Evolutionary conservation across 1,139 yeast species (phyloP).

Genomic region (Eremothecium sinecaudum): DNA sequence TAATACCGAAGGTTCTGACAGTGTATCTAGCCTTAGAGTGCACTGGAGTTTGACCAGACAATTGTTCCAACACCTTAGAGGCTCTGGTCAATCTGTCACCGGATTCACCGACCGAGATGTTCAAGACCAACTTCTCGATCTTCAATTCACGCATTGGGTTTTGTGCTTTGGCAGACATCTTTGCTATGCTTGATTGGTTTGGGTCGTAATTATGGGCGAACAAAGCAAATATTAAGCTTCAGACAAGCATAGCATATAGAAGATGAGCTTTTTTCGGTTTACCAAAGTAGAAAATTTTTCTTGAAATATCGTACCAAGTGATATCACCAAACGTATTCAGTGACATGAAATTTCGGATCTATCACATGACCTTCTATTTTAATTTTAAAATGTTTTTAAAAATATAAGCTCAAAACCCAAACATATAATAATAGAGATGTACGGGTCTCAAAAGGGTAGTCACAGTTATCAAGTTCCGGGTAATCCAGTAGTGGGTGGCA

Average conservation of each 20-base stretch:
- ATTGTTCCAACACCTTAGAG: slow-evolving; percentile 98
- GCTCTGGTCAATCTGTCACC: slow-evolving; percentile 99
- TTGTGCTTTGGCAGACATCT: slow-evolving; percentile 39
- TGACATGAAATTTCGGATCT: too few species aligned
- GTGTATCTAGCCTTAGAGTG: slow-evolving; percentile 99
- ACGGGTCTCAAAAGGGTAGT: too few species aligned
- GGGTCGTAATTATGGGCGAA: background rate
- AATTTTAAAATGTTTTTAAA: too few species aligned
- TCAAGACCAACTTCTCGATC: slow-evolving; percentile 98
- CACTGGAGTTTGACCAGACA: slow-evolving; percentile 99
- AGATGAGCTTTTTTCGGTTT: too few species aligned
- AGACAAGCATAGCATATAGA: too few species aligned
- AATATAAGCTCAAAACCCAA: too few species aligned
- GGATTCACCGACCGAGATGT: slow-evolving; percentile 99
- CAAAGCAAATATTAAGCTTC: background rate
- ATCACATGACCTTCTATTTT: too few species aligned
- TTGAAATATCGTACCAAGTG: too few species aligned
- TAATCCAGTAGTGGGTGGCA: background rate
- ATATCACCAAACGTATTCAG: too few species aligned
- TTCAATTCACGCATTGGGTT: slow-evolving; percentile 97
- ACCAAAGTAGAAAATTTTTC: too few species aligned
- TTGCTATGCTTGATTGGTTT: slow-evolving; percentile 14
- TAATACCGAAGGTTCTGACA: slow-evolving; percentile 99
- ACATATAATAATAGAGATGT: too few species aligned
- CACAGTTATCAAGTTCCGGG: background rate